Evolutionary conservation across 371 early-diverging fungal species (phyloP), one percentile per base, ranked within the genome.

Genomic region (Smittium culicis): DNA sequence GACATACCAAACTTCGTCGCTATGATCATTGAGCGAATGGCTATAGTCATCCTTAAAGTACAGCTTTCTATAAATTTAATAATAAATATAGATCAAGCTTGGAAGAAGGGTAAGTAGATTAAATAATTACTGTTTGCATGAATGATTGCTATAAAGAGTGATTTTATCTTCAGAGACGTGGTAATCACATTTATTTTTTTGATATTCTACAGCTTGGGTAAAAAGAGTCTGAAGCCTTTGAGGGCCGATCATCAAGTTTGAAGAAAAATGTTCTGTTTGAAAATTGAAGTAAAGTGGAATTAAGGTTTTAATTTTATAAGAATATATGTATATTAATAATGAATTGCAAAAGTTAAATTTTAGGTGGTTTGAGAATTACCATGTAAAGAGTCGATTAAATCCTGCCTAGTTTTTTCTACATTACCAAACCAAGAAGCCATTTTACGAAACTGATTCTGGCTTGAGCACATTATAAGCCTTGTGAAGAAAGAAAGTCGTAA

Each of bases 1-100:
- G 45, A 95, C 77, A 70, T 88, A 90, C 98, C 98, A 98, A 0
- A 98, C 94, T 74, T 98, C 97, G 73, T 96, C 93, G 1, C 75
- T 72, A 71, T 96, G 98, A 11, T 85, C 89, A 27, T 78, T 77
- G 5, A 96, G 75, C 1, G 86, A 77, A 55, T 85, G 82, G 11
- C 81, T 81, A 0, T 87, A 68, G 33, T 75, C 68, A 27, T 56
- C 71, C 29, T 77, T 74, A 35, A 78, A 78, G 27, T 68, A 59
- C 60, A 59, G n/a, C n/a, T 59, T 59, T n/a, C 29, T 59, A 29
- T n/a, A 59, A 29, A 59, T 59, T 14, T 31, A 59, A 59, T 11
- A 5, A n/a, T 29, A 5, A 29, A 59, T 14, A 59, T 11, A 27
- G n/a, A 59, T 59, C 5, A 59, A 29, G 60, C 5, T 59, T n/a